Conservation (phyloP, 192 early-diverging fungal species). For the Phycomyces blakesleeanus region DNA sequence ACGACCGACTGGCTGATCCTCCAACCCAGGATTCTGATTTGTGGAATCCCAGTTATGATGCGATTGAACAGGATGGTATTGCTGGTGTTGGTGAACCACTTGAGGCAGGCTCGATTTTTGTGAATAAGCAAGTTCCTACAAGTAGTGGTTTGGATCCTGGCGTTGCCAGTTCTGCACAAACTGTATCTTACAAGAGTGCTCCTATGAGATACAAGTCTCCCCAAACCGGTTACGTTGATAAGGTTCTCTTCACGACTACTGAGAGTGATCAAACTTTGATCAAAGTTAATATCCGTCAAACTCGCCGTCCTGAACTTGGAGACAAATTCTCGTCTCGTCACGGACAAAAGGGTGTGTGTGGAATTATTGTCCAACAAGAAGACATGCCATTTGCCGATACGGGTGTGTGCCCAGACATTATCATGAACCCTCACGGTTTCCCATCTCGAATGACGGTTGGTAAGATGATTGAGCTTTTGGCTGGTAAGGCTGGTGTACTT, state of each 20-base stretch:
- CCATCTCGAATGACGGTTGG: slow-evolving; percentile 99
- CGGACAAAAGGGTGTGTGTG: slow-evolving; percentile 97
- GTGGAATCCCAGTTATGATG: slow-evolving; percentile 55
- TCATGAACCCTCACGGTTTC: slow-evolving; percentile 99
- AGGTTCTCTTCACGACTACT: slow-evolving; percentile 89
- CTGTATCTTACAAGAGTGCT: slow-evolving; percentile 58
- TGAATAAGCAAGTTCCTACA: slow-evolving; percentile 87
- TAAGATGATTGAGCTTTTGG: slow-evolving; percentile 97
- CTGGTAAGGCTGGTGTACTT: slow-evolving; percentile 93
- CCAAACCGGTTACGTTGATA: slow-evolving; percentile 86
- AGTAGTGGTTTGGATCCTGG: slow-evolving; percentile 62
- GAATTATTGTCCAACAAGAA: slow-evolving; percentile 94
- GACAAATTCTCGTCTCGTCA: slow-evolving; percentile 98
- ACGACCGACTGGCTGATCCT: slow-evolving; percentile 73
- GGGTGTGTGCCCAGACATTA: slow-evolving; percentile 91
- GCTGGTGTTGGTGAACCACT: slow-evolving; percentile 79
- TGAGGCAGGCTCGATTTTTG: slow-evolving; percentile 62
- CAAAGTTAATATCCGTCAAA: slow-evolving; percentile 88
- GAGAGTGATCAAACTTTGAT: slow-evolving; percentile 89
- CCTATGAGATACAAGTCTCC: slow-evolving; percentile 89
- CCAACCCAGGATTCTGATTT: slow-evolving; percentile 33
- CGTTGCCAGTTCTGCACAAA: slow-evolving; percentile 48
- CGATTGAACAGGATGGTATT: slow-evolving; percentile 87
- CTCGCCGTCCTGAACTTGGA: slow-evolving; percentile 90
- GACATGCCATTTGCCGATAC: slow-evolving; percentile 95